Conservation (phyloP, 495 filamentous ascomycete genomes). For the Trichocladium antarcticum region DNA sequence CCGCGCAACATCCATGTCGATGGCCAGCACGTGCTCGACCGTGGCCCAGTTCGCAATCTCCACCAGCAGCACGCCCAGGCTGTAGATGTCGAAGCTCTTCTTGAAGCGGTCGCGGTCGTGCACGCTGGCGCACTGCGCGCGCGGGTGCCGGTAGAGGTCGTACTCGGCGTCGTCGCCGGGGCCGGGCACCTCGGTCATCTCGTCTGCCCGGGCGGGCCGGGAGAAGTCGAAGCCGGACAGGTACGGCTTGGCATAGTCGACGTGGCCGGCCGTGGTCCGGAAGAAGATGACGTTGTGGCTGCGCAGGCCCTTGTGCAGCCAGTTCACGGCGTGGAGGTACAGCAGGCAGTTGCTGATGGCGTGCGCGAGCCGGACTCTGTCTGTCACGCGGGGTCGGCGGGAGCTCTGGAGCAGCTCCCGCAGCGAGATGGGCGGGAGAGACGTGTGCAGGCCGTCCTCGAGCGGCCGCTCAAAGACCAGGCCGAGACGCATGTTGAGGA, state of each 20-base stretch:
- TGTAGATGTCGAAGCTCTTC: slow-evolving; percentile 47
- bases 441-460: slow-evolving; percentile 18
- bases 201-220: slow-evolving; percentile 39
- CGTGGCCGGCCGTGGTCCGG: slow-evolving; percentile 12
- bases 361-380: slow-evolving; percentile 29
- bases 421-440: slow-evolving; percentile 28
- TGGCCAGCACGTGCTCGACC: slow-evolving; percentile 36
- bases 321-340: slow-evolving; percentile 46
- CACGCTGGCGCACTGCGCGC: slow-evolving; percentile 30
- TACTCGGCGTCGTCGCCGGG: slow-evolving; percentile 31
- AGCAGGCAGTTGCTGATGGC: slow-evolving; percentile 31
- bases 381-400: slow-evolving; percentile 26
- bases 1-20: slow-evolving; percentile 23
- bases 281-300: slow-evolving; percentile 49
- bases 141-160: slow-evolving; percentile 43
- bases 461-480: slow-evolving; percentile 30
- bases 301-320: slow-evolving; percentile 51
- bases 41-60: slow-evolving; percentile 45
- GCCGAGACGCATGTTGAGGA: slow-evolving; percentile 26
- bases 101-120: slow-evolving; percentile 30
- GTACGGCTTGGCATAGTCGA: slow-evolving; percentile 31
- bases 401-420: slow-evolving; percentile 20
- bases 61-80: slow-evolving; percentile 42
- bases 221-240: slow-evolving; percentile 47
- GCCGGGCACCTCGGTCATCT: slow-evolving; percentile 41